Base-by-base conservation (phyloP, 2,329 filamentous ascomycete species). In the Fusarium globosum region DNA sequence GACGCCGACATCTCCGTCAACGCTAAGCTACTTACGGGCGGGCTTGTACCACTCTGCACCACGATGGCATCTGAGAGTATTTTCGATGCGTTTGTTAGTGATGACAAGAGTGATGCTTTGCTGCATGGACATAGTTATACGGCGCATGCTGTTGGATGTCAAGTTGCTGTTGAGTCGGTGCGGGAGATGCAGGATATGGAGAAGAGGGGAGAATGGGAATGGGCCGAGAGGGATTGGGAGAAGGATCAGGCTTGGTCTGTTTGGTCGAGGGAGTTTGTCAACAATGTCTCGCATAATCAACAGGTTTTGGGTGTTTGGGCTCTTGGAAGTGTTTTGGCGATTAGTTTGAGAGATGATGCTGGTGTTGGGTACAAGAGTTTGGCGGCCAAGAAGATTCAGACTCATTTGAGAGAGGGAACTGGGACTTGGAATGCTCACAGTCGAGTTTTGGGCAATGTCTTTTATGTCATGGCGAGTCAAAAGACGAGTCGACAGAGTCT, bases 101-200 rank as follows among this genome's bases (percentile, higher is more conserved):
- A 88, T 2, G 90, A 94, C 55, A 97, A 96, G 82, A 90, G 89
- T 1, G 93, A 96, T 74, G 94, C 94, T 0, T 82, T 97, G 10
- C 84, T 97, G 7, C 94, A 97, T 75, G 94, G 94, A 0, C 94
- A 97, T 79, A 96, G 93, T 80, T 97, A 97, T 82, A 97, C 94
- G 0, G 94, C 94, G 0, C 94, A 97, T 80, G 88, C 94, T 0
- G 88, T 96, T 3, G 94, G 94, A 1, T 97, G 94, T 76, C 89
- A 92, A 49, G 93, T 97, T 1, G 94, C 92, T 0, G 85, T 92
- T n/a, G 88, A 90, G 57, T 91, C 90, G 2, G 80, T 97, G 14
- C 79, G 82, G 14, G 85, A 86, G 43, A 89, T 96, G 86, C 80
- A 85, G 49, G 77, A 82, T 2, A 88, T 94, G 84, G 89, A 93